These are phyloP conservation scores for Trametes versicolor DNA, from an alignment of 1,284 basidiomycete species.

Conservation along the genomic window DNA sequence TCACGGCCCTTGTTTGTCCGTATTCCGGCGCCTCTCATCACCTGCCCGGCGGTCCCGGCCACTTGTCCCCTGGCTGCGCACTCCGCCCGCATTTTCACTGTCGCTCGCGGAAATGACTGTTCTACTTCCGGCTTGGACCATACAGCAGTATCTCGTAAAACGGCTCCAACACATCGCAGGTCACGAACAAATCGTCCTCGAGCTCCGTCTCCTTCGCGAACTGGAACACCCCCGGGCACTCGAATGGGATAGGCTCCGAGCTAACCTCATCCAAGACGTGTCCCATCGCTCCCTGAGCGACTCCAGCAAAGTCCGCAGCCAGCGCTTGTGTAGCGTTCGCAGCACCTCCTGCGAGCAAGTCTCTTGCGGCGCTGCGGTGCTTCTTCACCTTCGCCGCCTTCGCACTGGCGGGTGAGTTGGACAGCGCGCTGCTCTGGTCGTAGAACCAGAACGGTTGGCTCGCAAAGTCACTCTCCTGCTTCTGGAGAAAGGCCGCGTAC, in stretches of 20 bases:
- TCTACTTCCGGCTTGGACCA: slow-evolving; percentile 3
- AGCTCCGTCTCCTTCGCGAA: slow-evolving; percentile 50
- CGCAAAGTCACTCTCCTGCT: slow-evolving; percentile 51
- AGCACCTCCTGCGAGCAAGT: not conserved
- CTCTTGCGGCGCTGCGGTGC: slow-evolving; percentile 30
- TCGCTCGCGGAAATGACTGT: not conserved
- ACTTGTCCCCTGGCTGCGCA: not conserved
- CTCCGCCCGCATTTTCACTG: slow-evolving; percentile 2
- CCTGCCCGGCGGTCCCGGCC: slow-evolving; percentile 4
- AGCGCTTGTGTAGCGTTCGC: slow-evolving; percentile 8
- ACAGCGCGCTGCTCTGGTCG: slow-evolving; percentile 51
- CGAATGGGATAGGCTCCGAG: slow-evolving; percentile 43
- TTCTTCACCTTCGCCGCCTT: slow-evolving; percentile 38
- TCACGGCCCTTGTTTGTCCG: slow-evolving; percentile 35
- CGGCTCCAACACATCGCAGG: slow-evolving; percentile 55
- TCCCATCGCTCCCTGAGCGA: slow-evolving; percentile 5
- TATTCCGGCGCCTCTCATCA: slow-evolving; percentile 31
- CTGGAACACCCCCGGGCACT: slow-evolving; percentile 55
- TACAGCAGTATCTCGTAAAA: slow-evolving; percentile 46
- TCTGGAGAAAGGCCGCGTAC: slow-evolving; percentile 60
- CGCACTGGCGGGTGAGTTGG: slow-evolving; percentile 43
- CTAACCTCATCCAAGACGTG: slow-evolving; percentile 16
- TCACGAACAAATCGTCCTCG: slow-evolving; percentile 58
- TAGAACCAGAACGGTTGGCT: slow-evolving; percentile 61
- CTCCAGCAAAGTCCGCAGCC: not conserved